Evolutionary conservation across 1,284 basidiomycete species (phyloP), one percentile per base, ranked within the genome.

Genomic region (Boletellus dicymbophilus): DNA sequence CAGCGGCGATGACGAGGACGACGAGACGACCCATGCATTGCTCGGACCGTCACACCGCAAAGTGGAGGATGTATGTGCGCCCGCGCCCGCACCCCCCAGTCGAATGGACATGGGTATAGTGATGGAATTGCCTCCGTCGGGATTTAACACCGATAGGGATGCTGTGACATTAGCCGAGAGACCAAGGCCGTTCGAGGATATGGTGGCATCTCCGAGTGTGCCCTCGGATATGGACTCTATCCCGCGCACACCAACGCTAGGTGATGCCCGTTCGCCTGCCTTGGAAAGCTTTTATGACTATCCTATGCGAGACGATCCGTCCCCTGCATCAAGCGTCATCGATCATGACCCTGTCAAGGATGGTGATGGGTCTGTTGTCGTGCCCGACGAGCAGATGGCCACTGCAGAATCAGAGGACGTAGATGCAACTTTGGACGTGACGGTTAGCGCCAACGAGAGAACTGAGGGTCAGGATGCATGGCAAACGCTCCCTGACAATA

Each of bases 151-250:
- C 26, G 48, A 51, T 22, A 47, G 27, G 13, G 50, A 49, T 13
- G 21, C 20, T 25, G 12, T 36, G 18, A 31, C 12, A 20, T 37
- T 43, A 38, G 16, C 25, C 37, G 30, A 40, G 4, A 12, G 15
- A 9, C 34, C 49, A 1, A 20, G 31, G 18, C 21, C 49, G 33
- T 53, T 48, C 7, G 61, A 58, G 33, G 65, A 66, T 15, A 26
- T 26, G 11, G 52, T 36, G n/a, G 53, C 49, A 10, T 59, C 60
- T 8, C 55, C 60, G 21, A 63, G 62, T 6, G 53, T 44, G 21
- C 60, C 57, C n/a, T 68, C 66, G 15, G 64, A 68, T 26, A 43
- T 66, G 55, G 65, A 68, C 44, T 65, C 64, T 22, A 47, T 55
- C 9, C 36, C 41, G 9, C 67, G 53, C 11, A 66, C 64, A 27